Evolutionary conservation across 2,329 filamentous ascomycete genomes (phyloP).

Genomic region (Penicillium italicum): DNA sequence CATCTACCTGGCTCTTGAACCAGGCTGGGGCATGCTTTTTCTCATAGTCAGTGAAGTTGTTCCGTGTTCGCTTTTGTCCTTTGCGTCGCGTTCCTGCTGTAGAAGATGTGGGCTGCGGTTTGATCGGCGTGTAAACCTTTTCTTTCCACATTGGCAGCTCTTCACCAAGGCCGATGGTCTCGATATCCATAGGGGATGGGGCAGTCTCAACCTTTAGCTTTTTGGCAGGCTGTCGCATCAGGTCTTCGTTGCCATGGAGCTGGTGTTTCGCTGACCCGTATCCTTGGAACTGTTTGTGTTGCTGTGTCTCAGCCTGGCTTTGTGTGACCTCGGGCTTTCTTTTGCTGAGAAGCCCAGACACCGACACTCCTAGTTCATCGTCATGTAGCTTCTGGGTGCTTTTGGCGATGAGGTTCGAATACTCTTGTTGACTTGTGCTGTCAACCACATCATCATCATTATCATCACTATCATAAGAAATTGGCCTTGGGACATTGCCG

Average conservation of each 20-base stretch:
- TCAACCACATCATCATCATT: not conserved
- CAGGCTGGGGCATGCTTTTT: not conserved
- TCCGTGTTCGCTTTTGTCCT: not conserved
- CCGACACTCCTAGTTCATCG: not conserved
- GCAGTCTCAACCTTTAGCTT: not conserved
- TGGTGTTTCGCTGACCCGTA: not conserved
- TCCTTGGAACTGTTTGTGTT: not conserved
- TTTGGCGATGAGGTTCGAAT: not conserved
- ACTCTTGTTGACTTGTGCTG: not conserved
- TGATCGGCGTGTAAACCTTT: not conserved
- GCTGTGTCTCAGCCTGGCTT: not conserved
- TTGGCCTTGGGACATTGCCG: not conserved
- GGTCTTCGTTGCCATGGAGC: not conserved
- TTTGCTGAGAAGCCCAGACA: not conserved
- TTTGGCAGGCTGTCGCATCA: not conserved
- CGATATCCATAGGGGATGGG: not conserved
- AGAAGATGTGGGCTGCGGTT: not conserved
- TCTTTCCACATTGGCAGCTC: not conserved
- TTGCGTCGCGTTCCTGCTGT: not conserved
- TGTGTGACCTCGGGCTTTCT: not conserved
- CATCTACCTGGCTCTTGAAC: not conserved
- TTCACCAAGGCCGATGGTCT: not conserved
- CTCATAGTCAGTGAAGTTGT: constrained; percentile 7
- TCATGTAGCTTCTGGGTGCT: not conserved
- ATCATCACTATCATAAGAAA: not conserved